A percentile compares a stretch with the other conserved stretches of the same genome.
Conservation (phyloP, 75 land plant genomes). For the Larix kaempferi region DNA sequence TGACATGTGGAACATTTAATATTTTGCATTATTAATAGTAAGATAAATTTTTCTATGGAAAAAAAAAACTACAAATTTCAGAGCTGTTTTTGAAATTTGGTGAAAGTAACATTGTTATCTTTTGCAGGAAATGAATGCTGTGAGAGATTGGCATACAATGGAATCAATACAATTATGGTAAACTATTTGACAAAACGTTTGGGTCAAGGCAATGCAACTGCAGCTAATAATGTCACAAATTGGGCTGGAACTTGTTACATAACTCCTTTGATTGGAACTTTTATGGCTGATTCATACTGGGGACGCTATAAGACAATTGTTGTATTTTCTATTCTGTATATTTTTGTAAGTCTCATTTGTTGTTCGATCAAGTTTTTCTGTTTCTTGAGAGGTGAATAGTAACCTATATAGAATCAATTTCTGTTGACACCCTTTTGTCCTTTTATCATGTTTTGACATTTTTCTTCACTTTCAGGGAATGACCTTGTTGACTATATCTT, state of each 20-base stretch:
- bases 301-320: conserved; percentile 62
- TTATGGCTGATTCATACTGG: conserved; percentile 59
- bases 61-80: too few species aligned
- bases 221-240: conserved; percentile 52
- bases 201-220: conserved; percentile 37
- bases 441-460: conserved; percentile 7
- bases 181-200: conserved; percentile 43
- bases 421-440: background rate
- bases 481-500: conserved; percentile 56
- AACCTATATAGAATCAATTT: background rate
- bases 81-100: too few species aligned
- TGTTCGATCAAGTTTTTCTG: background rate
- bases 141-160: conserved; percentile 89
- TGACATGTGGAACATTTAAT: too few species aligned
- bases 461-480: conserved; percentile 43
- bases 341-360: too few species aligned
- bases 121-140: conserved; percentile 73
- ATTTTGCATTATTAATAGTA: too few species aligned
- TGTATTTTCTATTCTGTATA: conserved; percentile 11
- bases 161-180: conserved; percentile 59
- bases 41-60: too few species aligned
- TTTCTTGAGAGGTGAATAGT: background rate
- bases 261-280: conserved; percentile 48
- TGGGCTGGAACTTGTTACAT: conserved; percentile 66
- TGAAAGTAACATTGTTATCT: too few species aligned